Evolutionary conservation across 305 asterid genomes (phyloP), one percentile per base, ranked within the genome.

Genomic region (Rubia occidens): DNA sequence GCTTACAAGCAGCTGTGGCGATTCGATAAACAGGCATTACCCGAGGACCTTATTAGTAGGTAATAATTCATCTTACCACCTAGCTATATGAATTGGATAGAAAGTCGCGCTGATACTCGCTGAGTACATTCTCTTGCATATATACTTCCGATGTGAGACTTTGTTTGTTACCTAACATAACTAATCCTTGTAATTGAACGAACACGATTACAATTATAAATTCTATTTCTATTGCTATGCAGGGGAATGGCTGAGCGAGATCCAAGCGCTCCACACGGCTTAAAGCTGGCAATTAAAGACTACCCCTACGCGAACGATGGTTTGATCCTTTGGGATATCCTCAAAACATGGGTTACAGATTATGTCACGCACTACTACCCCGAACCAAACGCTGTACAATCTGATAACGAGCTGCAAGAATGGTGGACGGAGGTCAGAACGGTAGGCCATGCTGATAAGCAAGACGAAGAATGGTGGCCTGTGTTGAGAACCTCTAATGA

Each of bases 281-380:
- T 89, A 45, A 91, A 84, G 75, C 81, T 91, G 32, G 66, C 86
- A 32, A 82, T 91, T 20, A 82, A 88, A 68, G 98, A 91, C 69
- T 91, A 88, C 69, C 96, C 96, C 21, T 91, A 78, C 37, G 98
- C 98, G 5, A 88, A 72, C 32, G 98, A 89, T 64, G 98, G 96
- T 10, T 79, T 87, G 76, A 75, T 86, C 24, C 60, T 91, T 14
- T 91, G 96, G 98, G 95, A 85, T 70, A 77, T 80, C 66, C 80
- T 91, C 55, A 89, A 91, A 72, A 45, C 82, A 60, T 91, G 95
- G 98, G 88, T 84, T 14, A 60, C 88, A 0, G 85, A 82, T 72
- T 91, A 84, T 66, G 95, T 89, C 9, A 72, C 66, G 0, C 78
- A 83, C 77, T 86, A 80, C 74, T 91, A 89, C 60, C 79, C 82